Evolutionary conservation across 1,284 basidiomycete genomes (phyloP).

Genomic region (Ganoderma leucocontextum): DNA sequence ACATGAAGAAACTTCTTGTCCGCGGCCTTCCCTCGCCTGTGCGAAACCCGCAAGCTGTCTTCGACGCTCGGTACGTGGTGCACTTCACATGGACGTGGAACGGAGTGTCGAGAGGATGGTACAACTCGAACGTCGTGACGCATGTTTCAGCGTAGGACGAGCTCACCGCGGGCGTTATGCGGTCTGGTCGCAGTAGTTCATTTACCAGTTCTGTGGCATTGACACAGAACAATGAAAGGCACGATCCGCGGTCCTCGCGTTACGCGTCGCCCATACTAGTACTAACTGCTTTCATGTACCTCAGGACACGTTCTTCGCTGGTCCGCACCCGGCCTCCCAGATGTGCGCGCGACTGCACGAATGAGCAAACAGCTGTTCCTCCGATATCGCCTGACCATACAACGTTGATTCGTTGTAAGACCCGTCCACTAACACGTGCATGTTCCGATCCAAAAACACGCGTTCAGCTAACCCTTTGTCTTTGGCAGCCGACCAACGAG

Average conservation of each 20-base stretch:
- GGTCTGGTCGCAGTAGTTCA: slow-evolving; percentile 26
- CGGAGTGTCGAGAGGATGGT: slow-evolving; percentile 21
- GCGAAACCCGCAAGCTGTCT: slow-evolving; percentile 9
- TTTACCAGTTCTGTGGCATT: slow-evolving; percentile 25
- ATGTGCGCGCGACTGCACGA: slow-evolving; percentile 12
- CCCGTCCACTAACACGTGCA: slow-evolving; percentile 26
- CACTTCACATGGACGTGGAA: slow-evolving; percentile 33
- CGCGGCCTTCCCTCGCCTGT: slow-evolving; percentile 22
- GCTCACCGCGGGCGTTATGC: slow-evolving; percentile 27
- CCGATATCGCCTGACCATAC: slow-evolving; percentile 18
- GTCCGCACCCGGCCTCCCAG: slow-evolving; percentile 15
- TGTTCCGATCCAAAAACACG: slow-evolving; percentile 19
- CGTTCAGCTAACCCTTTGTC: slow-evolving; percentile 21
- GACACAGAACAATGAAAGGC: slow-evolving; percentile 19
- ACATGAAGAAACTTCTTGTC: slow-evolving; percentile 20
- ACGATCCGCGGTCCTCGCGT: slow-evolving; percentile 29
- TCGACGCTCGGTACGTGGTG: slow-evolving; percentile 28
- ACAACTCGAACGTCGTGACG: slow-evolving; percentile 26
- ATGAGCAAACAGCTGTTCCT: slow-evolving; percentile 11
- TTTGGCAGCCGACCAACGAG: background rate
- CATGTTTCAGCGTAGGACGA: slow-evolving; percentile 23
- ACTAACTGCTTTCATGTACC: slow-evolving; percentile 22
- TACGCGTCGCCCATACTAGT: slow-evolving; percentile 23
- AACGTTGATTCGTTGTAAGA: slow-evolving; percentile 16
- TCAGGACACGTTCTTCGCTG: slow-evolving; percentile 17